Evolutionary conservation across 306 rosid species (phyloP).

Genomic region (Vigna angularis): DNA sequence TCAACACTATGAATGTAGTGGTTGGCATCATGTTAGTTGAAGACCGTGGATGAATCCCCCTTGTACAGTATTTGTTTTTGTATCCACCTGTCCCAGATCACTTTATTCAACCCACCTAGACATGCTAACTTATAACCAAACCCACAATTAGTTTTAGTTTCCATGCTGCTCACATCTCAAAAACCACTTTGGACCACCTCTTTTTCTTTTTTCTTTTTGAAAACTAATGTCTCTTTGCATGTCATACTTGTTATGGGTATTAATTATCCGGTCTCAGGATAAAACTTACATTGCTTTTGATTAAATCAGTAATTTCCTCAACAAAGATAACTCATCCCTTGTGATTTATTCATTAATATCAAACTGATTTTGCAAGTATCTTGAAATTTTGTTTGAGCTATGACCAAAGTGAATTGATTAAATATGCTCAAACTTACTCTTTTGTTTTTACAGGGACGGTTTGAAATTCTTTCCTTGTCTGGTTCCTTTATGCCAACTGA

Average conservation of each 20-base stretch:
- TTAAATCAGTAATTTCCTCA: slow-evolving; percentile 9
- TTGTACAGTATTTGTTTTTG: neutral
- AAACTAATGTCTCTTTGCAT: slow-evolving; percentile 1
- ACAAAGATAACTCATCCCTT: slow-evolving; percentile 16
- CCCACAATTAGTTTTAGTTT: neutral
- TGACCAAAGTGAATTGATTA: slow-evolving; percentile 14
- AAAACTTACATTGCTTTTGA: slow-evolving; percentile 6
- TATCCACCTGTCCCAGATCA: neutral
- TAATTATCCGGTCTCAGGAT: neutral
- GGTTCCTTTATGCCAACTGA: slow-evolving; percentile 90
- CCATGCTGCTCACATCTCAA: neutral
- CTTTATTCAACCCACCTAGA: neutral
- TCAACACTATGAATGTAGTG: neutral
- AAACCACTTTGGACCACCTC: neutral
- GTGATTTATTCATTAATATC: no score
- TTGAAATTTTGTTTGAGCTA: neutral
- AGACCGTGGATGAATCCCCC: neutral
- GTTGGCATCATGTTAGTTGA: neutral
- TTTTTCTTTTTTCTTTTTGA: neutral
- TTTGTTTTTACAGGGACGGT: slow-evolving; percentile 70
- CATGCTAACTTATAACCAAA: neutral
- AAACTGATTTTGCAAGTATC: neutral
- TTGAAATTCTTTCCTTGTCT: slow-evolving; percentile 88
- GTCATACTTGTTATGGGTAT: neutral
- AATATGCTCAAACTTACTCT: slow-evolving; percentile 18